Evolutionary conservation across 2,329 filamentous ascomycete genomes (phyloP).

Genomic region (Nectriaceae sp.): DNA sequence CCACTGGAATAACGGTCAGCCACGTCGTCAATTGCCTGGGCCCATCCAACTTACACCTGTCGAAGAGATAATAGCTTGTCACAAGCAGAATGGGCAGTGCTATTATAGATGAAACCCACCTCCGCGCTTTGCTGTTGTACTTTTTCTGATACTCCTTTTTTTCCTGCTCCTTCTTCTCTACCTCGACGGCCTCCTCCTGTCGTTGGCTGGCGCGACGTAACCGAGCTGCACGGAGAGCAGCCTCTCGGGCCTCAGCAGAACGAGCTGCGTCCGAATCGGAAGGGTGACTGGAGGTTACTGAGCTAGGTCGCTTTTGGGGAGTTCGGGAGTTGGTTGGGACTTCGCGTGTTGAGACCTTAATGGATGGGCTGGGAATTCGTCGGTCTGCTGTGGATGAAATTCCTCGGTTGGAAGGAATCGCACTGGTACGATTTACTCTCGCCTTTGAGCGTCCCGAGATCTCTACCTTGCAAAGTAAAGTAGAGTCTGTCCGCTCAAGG

Average conservation of each 20-base stretch:
- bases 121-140: constrained; percentile 46
- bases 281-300: constrained; percentile 1
- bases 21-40: not conserved
- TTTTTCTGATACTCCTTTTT: constrained; percentile 42
- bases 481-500: too few relatives aligned
- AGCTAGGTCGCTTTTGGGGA: not conserved
- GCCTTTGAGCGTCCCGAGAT: too few relatives aligned
- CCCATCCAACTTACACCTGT: constrained; percentile 43
- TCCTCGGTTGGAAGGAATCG: not conserved
- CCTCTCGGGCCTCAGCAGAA: constrained; percentile 23
- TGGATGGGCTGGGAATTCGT: not conserved
- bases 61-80: constrained; percentile 56
- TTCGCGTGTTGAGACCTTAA: not conserved
- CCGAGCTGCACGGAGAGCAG: constrained; percentile 24
- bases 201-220: constrained; percentile 16
- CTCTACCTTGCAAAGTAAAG: too few relatives aligned
- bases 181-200: constrained; percentile 19
- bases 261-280: constrained; percentile 1
- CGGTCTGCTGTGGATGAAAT: not conserved
- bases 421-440: not conserved
- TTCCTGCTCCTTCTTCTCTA: constrained; percentile 17
- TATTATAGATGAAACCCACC: constrained; percentile 50
- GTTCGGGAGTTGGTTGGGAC: not conserved
- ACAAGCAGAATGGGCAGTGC: constrained; percentile 57
- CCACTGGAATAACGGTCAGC: constrained; percentile 27